phyloP scores from a whole-genome alignment of 73 alveolate genomes.

The Durusdinium trenchii region DNA sequence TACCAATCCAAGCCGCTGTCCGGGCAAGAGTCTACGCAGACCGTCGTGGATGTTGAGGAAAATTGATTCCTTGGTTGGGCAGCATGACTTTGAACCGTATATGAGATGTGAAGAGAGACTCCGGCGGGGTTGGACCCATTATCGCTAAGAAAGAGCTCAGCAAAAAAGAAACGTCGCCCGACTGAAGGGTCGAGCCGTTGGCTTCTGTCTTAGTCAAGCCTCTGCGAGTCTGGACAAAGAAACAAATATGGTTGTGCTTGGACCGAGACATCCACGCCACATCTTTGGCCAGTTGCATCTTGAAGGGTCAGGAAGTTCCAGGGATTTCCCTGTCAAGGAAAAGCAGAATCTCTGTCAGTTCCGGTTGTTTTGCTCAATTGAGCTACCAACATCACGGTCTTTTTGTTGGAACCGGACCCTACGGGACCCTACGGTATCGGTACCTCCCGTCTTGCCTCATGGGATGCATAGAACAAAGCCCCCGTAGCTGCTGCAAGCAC shows the following conservation, averaged over 20 bases:
- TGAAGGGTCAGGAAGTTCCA: not conserved
- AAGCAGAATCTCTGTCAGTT: no score
- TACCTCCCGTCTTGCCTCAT: not conserved
- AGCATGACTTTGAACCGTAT: not conserved
- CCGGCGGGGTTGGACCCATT: no score
- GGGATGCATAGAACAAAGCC: constrained; percentile 57
- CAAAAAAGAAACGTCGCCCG: not conserved
- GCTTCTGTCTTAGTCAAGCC: not conserved
- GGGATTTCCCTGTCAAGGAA: constrained; percentile 37
- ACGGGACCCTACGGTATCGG: not conserved
- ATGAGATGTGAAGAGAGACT: not conserved
- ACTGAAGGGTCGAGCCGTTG: not conserved
- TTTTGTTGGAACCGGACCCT: not conserved
- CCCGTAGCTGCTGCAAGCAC: not conserved
- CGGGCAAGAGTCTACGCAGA: constrained; percentile 37
- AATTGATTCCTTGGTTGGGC: constrained; percentile 21
- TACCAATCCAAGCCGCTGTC: not conserved
- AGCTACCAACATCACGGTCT: no score
- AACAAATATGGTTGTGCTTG: not conserved
- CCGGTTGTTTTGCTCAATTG: no score
- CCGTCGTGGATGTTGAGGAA: not conserved
- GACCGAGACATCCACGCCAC: constrained; percentile 57
- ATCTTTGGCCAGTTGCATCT: constrained; percentile 7
- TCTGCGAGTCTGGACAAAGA: constrained; percentile 40
- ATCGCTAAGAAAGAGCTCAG: not conserved